These are phyloP conservation scores for Macadamia tetraphylla DNA, from an alignment of 164 flowering plant species.

Conservation along the genomic window DNA sequence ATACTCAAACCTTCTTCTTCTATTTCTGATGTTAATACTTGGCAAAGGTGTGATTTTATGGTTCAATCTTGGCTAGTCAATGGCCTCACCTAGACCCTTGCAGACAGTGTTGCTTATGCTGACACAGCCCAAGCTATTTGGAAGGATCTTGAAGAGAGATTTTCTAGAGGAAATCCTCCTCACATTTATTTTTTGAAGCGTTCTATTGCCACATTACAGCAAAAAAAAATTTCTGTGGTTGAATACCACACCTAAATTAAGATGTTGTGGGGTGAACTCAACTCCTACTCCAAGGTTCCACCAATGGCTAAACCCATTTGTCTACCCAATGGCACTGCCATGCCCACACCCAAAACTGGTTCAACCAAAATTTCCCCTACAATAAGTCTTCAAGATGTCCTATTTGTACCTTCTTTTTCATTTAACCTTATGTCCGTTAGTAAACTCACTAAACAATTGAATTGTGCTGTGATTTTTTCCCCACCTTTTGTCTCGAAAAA, in stretches of 20 bases:
- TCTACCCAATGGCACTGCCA: background rate
- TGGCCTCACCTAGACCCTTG: too few relatives aligned
- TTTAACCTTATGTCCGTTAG: slow-evolving; percentile 5
- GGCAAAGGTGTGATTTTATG: background rate
- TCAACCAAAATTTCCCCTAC: background rate
- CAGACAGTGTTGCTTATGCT: background rate
- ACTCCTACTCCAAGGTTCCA: background rate
- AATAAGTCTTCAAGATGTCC: background rate
- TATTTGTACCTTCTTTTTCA: background rate
- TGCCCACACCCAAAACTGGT: background rate
- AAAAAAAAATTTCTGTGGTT: background rate
- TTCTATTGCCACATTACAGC: background rate
- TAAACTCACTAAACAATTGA: background rate
- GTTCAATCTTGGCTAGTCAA: background rate
- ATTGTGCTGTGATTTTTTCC: slow-evolving; percentile 11
- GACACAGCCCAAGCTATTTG: background rate
- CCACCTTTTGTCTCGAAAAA: slow-evolving; percentile 2
- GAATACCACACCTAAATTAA: background rate
- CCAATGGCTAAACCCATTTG: background rate
- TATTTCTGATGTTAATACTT: background rate
- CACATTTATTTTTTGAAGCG: background rate
- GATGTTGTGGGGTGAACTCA: background rate
- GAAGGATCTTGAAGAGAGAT: background rate
- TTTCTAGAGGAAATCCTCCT: background rate
- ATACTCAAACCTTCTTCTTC: background rate